These are phyloP conservation scores for Fusarium sp. DNA, from an alignment of 2,329 filamentous ascomycete species.

Conservation along the genomic window DNA sequence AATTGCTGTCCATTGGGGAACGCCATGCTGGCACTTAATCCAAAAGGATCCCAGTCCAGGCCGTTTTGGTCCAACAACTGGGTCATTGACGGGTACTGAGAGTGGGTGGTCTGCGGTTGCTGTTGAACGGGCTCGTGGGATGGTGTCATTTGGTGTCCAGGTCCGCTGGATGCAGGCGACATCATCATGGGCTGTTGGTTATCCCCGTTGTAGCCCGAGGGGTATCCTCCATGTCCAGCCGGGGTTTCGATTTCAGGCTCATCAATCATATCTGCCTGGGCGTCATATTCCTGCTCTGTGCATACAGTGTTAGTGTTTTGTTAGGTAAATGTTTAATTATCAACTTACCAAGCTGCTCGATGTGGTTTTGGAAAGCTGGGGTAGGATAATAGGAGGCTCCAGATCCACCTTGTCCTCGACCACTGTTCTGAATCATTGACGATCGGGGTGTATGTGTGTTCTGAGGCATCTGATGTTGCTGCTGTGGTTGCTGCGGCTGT, in stretches of 20 bases:
- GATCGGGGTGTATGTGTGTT: conserved; percentile 46
- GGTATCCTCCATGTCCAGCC: conserved; percentile 73
- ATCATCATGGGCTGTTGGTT: conserved; percentile 59
- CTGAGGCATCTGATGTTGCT: conserved; percentile 42
- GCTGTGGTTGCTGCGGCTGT: conserved; percentile 45
- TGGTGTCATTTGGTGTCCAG: conserved; percentile 53
- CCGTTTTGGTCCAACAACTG: conserved; percentile 77
- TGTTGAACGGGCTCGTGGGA: conserved; percentile 51
- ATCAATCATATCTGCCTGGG: conserved; percentile 88
- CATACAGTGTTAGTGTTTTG: conserved; percentile 73
- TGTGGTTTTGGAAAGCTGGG: conserved; percentile 88
- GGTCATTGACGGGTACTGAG: conserved; percentile 72
- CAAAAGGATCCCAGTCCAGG: conserved; percentile 93
- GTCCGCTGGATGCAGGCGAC: conserved; percentile 56
- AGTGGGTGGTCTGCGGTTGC: conserved; percentile 45
- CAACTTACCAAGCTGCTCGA: conserved; percentile 91
- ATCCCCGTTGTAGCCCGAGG: conserved; percentile 64
- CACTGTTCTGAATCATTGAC: conserved; percentile 54
- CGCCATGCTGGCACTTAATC: conserved; percentile 93
- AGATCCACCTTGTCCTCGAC: conserved; percentile 55
- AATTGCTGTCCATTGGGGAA: conserved; percentile 85
- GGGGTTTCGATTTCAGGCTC: conserved; percentile 79
- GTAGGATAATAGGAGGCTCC: conserved; percentile 79
- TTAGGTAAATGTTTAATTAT: conserved; percentile 58
- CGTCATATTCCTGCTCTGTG: conserved; percentile 97